Evolutionary conservation across 495 filamentous ascomycete species (phyloP).

Genomic region (Aspergillus olivimuriae): DNA sequence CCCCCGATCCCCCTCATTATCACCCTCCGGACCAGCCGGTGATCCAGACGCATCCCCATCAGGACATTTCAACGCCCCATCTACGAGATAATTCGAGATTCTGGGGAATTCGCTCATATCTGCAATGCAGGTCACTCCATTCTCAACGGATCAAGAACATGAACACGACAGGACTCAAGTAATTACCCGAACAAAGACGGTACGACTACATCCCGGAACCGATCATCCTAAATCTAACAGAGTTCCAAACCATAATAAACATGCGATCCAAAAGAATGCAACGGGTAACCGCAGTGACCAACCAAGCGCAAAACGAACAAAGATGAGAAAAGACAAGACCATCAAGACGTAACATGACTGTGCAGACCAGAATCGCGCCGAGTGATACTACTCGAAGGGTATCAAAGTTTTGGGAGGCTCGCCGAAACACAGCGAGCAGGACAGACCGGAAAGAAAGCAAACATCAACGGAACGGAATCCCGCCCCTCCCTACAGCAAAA

Average conservation of each 20-base stretch:
- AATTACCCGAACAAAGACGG: no score
- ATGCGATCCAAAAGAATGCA: conserved; percentile 3
- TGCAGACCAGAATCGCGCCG: conserved; percentile 33
- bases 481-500: conserved; percentile 64
- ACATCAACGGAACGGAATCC: conserved; percentile 17
- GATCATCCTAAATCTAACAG: conserved; percentile 10
- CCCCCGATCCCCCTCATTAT: no score
- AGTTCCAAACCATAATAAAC: conserved; percentile 7
- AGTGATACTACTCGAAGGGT: conserved; percentile 41
- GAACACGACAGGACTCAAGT: no score
- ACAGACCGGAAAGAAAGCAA: conserved; percentile 21
- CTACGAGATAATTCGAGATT: no score
- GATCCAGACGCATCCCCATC: no score
- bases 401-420: no score
- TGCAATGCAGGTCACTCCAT: no score
- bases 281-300: neutral
- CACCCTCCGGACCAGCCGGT: no score
- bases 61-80: no score
- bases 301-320: conserved; percentile 5
- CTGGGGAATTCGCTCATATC: no score
- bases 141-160: no score
- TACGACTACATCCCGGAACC: conserved; percentile 13
- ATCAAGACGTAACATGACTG: conserved; percentile 42
- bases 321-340: conserved; percentile 16
- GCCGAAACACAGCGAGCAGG: conserved; percentile 21